Base-by-base conservation (phyloP, 176 grass and related monocot genomes). In the Cymbopogon citratus region DNA sequence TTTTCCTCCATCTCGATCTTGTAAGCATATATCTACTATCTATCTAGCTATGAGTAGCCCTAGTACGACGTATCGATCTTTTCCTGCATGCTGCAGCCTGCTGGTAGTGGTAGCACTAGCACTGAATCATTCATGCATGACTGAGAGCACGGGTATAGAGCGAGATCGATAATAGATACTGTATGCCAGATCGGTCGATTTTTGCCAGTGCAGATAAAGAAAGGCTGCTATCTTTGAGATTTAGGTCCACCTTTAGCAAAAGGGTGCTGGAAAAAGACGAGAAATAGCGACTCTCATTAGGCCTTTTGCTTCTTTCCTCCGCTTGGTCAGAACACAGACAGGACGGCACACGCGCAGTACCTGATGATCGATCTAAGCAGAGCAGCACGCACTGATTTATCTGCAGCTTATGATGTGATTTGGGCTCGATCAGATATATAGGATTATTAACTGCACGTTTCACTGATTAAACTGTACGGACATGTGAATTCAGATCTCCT, bases 191-290 rank as follows among this genome's bases (percentile, higher is more conserved):
- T 67, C 41, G 40, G 44, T 48, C 24, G 59, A 62, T 62, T 5
- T 48, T n/a, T 38, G 63, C 28, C 81, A 44, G 63, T 52, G 76
- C 64, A 54, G 69, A 75, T 78, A 85, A 88, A 69, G 81, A 89
- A 84, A 84, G 62, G 62, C 46, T 71, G 3, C 24, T 48, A 72
- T 43, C 77, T 81, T 85, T 81, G 63, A 78, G 81, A 70, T 80
- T 88, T 79, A 14, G 46, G 61, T 43, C 38, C 71, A 64, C 77
- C 82, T 85, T 89, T 89, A 46, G 51, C 77, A 77, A 85, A 85
- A 76, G 36, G 23, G 6, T 52, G 63, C 57, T 61, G 45, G 34
- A 5, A 63, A 84, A 54, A 63, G 51, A 76, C 60, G 71, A 75
- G 82, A 11, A 29, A 80, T 34, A 45, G 70, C 6, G 70, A 84